Base-by-base conservation (phyloP, 257 asterid species). In the Ballota nigra region DNA sequence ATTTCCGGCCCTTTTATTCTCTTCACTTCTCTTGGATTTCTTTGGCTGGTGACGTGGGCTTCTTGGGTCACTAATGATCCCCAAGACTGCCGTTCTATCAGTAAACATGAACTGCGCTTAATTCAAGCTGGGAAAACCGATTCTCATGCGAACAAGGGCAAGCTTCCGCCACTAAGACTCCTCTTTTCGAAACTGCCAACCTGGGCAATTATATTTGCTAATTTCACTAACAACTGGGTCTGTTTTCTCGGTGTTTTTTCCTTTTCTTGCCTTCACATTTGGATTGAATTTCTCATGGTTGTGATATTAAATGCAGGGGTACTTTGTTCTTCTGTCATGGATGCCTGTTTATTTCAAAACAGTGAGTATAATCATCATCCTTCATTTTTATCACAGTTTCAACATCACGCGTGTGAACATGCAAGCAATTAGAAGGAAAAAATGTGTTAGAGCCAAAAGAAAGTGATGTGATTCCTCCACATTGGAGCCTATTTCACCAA, bases 331-430 rank as follows among this genome's bases (percentile, higher is more conserved):
- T 77, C 95, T 94, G 63, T 83, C 99, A 40, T 94, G 99, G 97
- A 91, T 94, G 99, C 99, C 99, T 33, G 97, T 94, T 55, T 91
- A 94, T 76, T 94, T 94, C 67, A 89, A 89, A 83, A 89, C 97
- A 19, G 97, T 92, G 79, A 92, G 97, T 87, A 51, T 38, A 59
- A 6, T 20, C 12, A 26, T 41, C 13, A 4, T 12, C 7, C 19
- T 26, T 9, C 5, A 31, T 45, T 53, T 63, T 16, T 23, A 3
- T 36, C 15, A 4, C 9, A 24, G 12, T 15, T 53, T 13, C 8
- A 2, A 18, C 13, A 11, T 29, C 29, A n/a, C 22, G 2, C 36
- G 16, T 18, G 57, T 16, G 57, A 47, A 31, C 45, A 33, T 19
- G 24, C 36, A 68, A 45, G 11, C 26, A 66, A 26, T 8, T 38